Conservation (phyloP, 2,329 filamentous ascomycete genomes). For the Neophaeococcomyces mojaviensis region DNA sequence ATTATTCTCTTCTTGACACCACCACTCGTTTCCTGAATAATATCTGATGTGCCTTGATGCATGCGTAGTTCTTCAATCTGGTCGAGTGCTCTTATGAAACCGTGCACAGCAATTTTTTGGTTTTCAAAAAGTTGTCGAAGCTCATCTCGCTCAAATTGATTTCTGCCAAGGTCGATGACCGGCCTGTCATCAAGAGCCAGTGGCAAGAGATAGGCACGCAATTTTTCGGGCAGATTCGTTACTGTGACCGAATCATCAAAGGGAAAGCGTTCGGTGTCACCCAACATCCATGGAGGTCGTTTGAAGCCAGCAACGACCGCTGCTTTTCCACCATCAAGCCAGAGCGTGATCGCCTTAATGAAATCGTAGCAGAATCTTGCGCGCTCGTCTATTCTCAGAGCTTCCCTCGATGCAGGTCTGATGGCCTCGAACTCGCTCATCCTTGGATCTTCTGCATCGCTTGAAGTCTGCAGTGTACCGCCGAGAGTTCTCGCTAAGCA, state of each 20-base stretch:
- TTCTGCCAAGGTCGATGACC: constrained; percentile 50
- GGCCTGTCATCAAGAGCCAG: constrained; percentile 42
- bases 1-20: constrained; percentile 28
- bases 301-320: constrained; percentile 52
- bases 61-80: constrained; percentile 40
- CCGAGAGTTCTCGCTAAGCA: constrained; percentile 51
- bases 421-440: constrained; percentile 44
- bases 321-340: constrained; percentile 52
- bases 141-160: constrained; percentile 51
- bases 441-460: constrained; percentile 30
- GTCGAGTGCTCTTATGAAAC: constrained; percentile 48
- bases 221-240: constrained; percentile 46
- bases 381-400: constrained; percentile 28
- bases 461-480: constrained; percentile 41
- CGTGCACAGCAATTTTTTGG: constrained; percentile 49
- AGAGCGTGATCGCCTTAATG: constrained; percentile 55
- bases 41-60: constrained; percentile 33
- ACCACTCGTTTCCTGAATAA: constrained; percentile 23
- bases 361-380: constrained; percentile 58
- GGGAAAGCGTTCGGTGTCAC: constrained; percentile 42
- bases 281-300: constrained; percentile 33
- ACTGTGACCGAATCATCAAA: constrained; percentile 44
- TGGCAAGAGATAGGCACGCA: constrained; percentile 54
- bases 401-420: constrained; percentile 38
- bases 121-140: constrained; percentile 44